Conservation (phyloP, 208 protist genomes). For the Vickermania ingenoplastis region DNA sequence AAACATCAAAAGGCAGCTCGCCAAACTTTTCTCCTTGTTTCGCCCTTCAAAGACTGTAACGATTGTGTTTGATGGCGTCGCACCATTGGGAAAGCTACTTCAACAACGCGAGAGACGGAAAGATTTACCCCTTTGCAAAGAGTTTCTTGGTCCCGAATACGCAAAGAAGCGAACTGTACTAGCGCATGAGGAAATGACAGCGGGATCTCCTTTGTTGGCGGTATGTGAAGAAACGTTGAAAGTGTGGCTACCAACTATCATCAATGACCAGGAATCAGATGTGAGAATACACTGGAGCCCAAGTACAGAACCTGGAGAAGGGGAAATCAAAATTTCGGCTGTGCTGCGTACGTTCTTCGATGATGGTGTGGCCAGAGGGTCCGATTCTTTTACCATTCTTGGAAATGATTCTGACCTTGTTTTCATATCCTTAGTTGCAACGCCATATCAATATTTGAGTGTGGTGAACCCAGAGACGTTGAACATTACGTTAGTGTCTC, state of each 20-base stretch:
- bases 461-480: slow-evolving; percentile 45
- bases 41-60: slow-evolving; percentile 31
- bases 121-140: slow-evolving; percentile 4
- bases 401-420: slow-evolving; percentile 82
- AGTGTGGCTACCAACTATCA: neutral
- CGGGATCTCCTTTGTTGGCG: slow-evolving; percentile 65
- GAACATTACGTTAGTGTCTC: slow-evolving; percentile 30
- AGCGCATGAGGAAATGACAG: slow-evolving; percentile 42
- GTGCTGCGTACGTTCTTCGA: slow-evolving; percentile 35
- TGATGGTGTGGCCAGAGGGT: slow-evolving; percentile 9
- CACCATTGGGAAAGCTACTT: slow-evolving; percentile 59
- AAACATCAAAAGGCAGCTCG: slow-evolving; percentile 20
- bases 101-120: slow-evolving; percentile 55
- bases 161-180: slow-evolving; percentile 22
- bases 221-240: slow-evolving; percentile 44
- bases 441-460: slow-evolving; percentile 41
- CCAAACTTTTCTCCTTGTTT: slow-evolving; percentile 24
- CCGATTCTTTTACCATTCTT: slow-evolving; percentile 49
- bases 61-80: slow-evolving; percentile 69
- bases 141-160: neutral
- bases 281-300: slow-evolving; percentile 16
- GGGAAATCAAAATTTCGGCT: slow-evolving; percentile 74
- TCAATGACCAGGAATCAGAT: neutral
- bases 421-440: slow-evolving; percentile 51
- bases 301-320: slow-evolving; percentile 55